Evolutionary conservation across 768 basidiomycete genomes (phyloP).

Genomic region (Auricularia sp.): DNA sequence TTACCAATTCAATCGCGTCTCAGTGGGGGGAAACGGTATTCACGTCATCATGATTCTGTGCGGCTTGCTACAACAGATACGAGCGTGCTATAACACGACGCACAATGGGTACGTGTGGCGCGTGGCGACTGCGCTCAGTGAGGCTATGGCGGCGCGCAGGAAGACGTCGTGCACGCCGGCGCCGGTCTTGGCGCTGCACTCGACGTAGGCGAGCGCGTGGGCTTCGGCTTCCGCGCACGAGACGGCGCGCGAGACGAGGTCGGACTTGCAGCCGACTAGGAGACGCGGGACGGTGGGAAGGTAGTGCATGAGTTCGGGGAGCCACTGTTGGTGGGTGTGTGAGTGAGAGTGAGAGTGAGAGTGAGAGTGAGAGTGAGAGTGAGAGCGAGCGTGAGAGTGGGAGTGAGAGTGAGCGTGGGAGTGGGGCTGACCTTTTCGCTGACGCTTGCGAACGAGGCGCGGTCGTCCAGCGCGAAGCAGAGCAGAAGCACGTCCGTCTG

Average conservation of each 20-base stretch:
- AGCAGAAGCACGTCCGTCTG: slow-evolving; percentile 9
- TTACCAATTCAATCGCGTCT: no score
- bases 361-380: neutral
- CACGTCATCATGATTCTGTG: no score
- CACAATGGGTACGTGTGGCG: neutral
- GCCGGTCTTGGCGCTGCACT: slow-evolving; percentile 13
- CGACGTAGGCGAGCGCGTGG: slow-evolving; percentile 4
- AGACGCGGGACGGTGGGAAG: slow-evolving; percentile 13
- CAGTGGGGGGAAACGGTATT: no score
- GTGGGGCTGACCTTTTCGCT: slow-evolving; percentile 5
- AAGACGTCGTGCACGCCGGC: slow-evolving; percentile 16
- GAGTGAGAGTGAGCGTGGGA: neutral
- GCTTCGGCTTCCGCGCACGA: neutral
- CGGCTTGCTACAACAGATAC: no score
- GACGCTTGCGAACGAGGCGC: slow-evolving; percentile 9
- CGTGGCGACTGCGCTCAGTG: neutral
- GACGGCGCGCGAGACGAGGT: slow-evolving; percentile 34
- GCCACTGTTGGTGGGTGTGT: slow-evolving; percentile 7
- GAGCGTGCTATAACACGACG: no score
- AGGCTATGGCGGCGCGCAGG: neutral
- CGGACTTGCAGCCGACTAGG: slow-evolving; percentile 34
- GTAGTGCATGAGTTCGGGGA: slow-evolving; percentile 16
- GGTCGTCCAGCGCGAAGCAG: slow-evolving; percentile 9
- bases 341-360: neutral
- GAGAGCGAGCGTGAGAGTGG: slow-evolving; percentile 5